phyloP scores from a whole-genome alignment of 805 yeast genomes.

The Starmerella bombi region DNA sequence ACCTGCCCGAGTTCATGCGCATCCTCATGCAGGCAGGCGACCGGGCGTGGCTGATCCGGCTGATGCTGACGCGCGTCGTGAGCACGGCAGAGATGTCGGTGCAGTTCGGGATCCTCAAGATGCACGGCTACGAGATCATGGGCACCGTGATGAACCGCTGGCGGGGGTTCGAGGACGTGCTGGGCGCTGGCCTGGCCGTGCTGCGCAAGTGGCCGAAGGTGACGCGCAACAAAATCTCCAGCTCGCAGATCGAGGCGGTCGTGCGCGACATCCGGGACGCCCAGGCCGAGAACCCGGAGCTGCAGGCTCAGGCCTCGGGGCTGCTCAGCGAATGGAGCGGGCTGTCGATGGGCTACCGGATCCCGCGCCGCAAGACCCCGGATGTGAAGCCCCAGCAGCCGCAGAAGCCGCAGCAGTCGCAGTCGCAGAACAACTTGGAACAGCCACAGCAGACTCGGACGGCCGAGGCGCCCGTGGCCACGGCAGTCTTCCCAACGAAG shows the following conservation, averaged over 20 bases:
- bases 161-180: conserved; percentile 32
- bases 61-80: conserved; percentile 54
- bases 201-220: conserved; percentile 54
- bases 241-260: conserved; percentile 57
- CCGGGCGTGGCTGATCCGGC: conserved; percentile 38
- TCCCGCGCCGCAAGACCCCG: conserved; percentile 43
- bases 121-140: conserved; percentile 80
- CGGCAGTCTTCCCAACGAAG: conserved; percentile 18
- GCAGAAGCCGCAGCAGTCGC: background rate
- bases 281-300: conserved; percentile 19
- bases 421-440: background rate
- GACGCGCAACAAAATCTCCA: conserved; percentile 63
- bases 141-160: conserved; percentile 42
- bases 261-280: conserved; percentile 35
- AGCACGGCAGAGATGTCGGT: conserved; percentile 39
- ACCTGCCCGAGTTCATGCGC: conserved; percentile 68
- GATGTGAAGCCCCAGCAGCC: background rate
- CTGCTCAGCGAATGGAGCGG: conserved; percentile 57
- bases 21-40: conserved; percentile 51
- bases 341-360: conserved; percentile 71
- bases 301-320: conserved; percentile 29
- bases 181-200: conserved; percentile 41
- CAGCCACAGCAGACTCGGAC: background rate
- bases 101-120: conserved; percentile 47
- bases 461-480: background rate